Conservation (phyloP, 768 basidiomycete species). For the Boletus rubescentipes region DNA sequence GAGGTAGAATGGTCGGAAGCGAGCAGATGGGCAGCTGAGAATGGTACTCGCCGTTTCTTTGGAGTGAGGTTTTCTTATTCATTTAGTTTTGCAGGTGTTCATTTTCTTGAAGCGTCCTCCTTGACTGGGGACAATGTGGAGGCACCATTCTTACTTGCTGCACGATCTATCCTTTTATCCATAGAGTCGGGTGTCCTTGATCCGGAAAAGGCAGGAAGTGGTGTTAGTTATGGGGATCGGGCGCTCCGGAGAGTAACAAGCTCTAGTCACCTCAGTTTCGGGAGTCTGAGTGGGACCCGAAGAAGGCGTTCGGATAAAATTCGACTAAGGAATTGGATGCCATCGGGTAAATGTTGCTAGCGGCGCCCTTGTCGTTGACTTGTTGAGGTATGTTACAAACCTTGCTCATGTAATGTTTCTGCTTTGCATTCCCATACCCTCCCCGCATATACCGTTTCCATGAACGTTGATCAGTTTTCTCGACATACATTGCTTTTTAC, state of each 20-base stretch:
- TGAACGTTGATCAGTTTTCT: slow-evolving; percentile 4
- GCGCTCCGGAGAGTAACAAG: slow-evolving; percentile 88
- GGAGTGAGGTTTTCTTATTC: neutral
- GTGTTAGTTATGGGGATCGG: slow-evolving; percentile 95
- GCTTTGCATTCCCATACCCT: slow-evolving; percentile 26
- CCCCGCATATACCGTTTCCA: slow-evolving; percentile 19
- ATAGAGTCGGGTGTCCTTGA: slow-evolving; percentile 91
- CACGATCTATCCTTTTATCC: slow-evolving; percentile 82
- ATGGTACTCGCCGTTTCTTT: slow-evolving; percentile 53
- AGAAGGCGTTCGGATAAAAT: slow-evolving; percentile 58
- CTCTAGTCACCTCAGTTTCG: slow-evolving; percentile 86
- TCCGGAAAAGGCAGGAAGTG: slow-evolving; percentile 92
- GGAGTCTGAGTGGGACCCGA: slow-evolving; percentile 71
- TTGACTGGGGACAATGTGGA: slow-evolving; percentile 91
- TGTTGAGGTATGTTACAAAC: slow-evolving; percentile 17
- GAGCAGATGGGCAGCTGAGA: slow-evolving; percentile 93
- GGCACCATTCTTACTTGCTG: slow-evolving; percentile 86
- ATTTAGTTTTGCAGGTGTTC: slow-evolving; percentile 59
- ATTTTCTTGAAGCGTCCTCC: slow-evolving; percentile 93
- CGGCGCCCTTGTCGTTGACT: slow-evolving; percentile 1
- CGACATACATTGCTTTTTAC: slow-evolving; percentile 10
- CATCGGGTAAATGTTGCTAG: slow-evolving; percentile 67
- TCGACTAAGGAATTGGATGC: slow-evolving; percentile 61
- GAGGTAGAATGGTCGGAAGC: slow-evolving; percentile 97
- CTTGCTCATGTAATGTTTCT: slow-evolving; percentile 3